Evolutionary conservation across 2,329 filamentous ascomycete genomes (phyloP).

Genomic region (Paecilomyces niveus): DNA sequence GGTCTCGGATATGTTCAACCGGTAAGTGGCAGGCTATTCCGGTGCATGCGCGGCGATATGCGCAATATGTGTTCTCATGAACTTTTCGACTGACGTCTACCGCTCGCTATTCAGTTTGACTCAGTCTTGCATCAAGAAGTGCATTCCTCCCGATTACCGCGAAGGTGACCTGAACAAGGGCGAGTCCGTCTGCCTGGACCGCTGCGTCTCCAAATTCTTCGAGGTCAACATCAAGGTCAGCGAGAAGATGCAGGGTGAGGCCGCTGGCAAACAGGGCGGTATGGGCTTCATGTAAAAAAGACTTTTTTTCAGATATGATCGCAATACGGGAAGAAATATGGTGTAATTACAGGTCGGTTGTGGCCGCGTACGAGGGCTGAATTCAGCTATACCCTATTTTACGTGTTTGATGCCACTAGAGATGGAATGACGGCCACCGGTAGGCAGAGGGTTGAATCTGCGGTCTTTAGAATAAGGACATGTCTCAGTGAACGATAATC

Average conservation of each 20-base stretch:
- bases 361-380: neutral
- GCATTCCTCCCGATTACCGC: slow-evolving; percentile 84
- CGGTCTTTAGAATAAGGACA: neutral
- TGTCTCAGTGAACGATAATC: neutral
- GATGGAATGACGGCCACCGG: neutral
- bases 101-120: slow-evolving; percentile 54
- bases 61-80: neutral
- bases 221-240: slow-evolving; percentile 97
- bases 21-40: slow-evolving; percentile 49
- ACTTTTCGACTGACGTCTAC: neutral
- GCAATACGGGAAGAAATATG: neutral
- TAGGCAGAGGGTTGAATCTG: neutral
- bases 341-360: neutral
- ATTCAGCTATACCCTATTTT: neutral
- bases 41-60: neutral
- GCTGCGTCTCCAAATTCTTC: slow-evolving; percentile 97
- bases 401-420: neutral
- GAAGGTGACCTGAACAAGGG: slow-evolving; percentile 98
- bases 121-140: slow-evolving; percentile 87
- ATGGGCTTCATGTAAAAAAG: slow-evolving; percentile 39
- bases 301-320: neutral
- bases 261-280: slow-evolving; percentile 56
- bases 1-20: slow-evolving; percentile 95
- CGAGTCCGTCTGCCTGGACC: slow-evolving; percentile 95
- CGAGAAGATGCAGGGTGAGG: slow-evolving; percentile 90